phyloP scores from a whole-genome alignment of 768 basidiomycete genomes.

The Panellus pusillus region DNA sequence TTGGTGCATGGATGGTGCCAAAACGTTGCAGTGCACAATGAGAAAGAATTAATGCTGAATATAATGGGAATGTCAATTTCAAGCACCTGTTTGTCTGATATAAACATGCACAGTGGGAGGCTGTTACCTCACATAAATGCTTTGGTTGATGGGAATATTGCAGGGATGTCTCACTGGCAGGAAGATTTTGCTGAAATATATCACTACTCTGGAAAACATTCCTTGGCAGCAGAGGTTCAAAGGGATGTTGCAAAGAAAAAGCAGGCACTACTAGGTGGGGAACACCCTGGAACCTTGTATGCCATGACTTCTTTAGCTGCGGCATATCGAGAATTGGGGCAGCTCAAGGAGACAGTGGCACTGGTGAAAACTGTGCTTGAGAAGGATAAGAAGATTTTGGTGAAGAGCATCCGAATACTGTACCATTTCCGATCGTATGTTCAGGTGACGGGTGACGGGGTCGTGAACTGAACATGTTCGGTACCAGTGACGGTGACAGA shows the following conservation, averaged over 20 bases:
- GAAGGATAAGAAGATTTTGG: too few relatives aligned
- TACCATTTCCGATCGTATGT: too few relatives aligned
- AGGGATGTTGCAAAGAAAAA: too few relatives aligned
- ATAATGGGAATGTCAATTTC: slow-evolving; percentile 3
- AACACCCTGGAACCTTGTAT: slow-evolving; percentile 4
- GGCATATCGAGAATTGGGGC: not conserved
- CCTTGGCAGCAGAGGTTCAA: too few relatives aligned
- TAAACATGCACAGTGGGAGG: not conserved
- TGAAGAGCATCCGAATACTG: too few relatives aligned
- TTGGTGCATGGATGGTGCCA: not conserved
- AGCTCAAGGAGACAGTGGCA: not conserved
- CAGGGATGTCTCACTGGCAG: too few relatives aligned
- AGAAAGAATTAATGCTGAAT: not conserved
- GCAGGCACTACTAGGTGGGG: too few relatives aligned
- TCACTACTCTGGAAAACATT: too few relatives aligned
- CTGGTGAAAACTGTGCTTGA: not conserved
- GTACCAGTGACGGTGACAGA: too few relatives aligned
- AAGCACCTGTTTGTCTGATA: not conserved
- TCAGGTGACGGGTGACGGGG: too few relatives aligned
- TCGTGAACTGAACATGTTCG: too few relatives aligned
- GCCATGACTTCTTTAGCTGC: not conserved
- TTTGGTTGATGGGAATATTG: not conserved
- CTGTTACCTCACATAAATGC: not conserved
- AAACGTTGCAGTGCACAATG: not conserved
- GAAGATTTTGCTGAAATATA: too few relatives aligned